Evolutionary conservation across 345 rosid species (phyloP), one percentile per base, ranked within the genome.

Genomic region (Gynandropsis gynandra): DNA sequence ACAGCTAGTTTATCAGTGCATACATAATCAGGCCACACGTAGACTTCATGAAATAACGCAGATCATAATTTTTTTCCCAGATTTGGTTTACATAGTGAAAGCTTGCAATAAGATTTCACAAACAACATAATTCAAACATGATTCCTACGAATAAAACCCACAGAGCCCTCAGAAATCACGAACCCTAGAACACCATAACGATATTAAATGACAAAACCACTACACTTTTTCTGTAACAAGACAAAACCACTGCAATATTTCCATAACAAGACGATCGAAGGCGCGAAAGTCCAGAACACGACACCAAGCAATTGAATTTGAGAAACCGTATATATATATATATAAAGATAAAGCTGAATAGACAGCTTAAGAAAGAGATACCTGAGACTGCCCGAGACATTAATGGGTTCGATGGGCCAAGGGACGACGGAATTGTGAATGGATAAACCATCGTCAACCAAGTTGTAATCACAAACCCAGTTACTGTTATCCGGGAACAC

Each of bases 401-500:
- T 74, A 10, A 65, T 38, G 15, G 73, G 71, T 56, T 72, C 81
- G 9, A 63, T 59, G 29, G 87, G 82, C 93, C 95, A 87, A 11
- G 62, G 62, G 4, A 66, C 60, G 49, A 55, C 0, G 8, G 77
- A 47, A 54, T 60, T 73, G 0, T 79, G 76, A 47, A 67, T 75
- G 13, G 82, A 66, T 69, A 78, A 83, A 61, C 56, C 66, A 20
- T 65, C 76, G 38, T 92, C 96, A 46, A 80, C 78, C 73, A 82
- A 55, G 38, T 73, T 74, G 41, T 66, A 78, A 44, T 82, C 94
- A 35, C 66, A 75, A 35, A 77, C 68, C 84, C 90, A 85, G 64
- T 78, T 80, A 20, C 74, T 50, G 50, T 63, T 79, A 56, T 81
- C 96, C 45, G 87, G 85, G n/a, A 85, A 74, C 44, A 74, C 90